These are phyloP conservation scores for Monosporascus ibericus DNA, from an alignment of 2,329 filamentous ascomycete species.

Conservation along the genomic window DNA sequence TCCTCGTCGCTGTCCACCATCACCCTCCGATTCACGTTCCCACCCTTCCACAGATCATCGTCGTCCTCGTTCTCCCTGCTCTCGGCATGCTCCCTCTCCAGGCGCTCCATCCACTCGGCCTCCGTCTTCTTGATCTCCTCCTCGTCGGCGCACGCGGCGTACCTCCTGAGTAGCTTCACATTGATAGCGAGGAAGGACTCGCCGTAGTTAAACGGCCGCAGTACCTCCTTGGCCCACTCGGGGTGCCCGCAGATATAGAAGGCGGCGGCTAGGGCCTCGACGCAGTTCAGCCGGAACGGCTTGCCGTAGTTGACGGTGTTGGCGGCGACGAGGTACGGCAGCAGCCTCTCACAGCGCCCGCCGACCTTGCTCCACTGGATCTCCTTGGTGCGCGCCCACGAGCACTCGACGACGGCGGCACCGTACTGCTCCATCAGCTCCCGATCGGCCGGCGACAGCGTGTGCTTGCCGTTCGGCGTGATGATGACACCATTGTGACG, in stretches of 20 bases:
- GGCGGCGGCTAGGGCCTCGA: slow-evolving; percentile 86
- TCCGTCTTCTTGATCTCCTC: slow-evolving; percentile 79
- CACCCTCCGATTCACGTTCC: slow-evolving; percentile 71
- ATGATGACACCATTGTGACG: slow-evolving; percentile 90
- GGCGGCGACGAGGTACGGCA: slow-evolving; percentile 93
- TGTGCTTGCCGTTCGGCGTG: slow-evolving; percentile 85
- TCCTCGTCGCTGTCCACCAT: slow-evolving; percentile 45
- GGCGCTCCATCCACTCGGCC: slow-evolving; percentile 78
- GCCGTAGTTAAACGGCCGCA: slow-evolving; percentile 85
- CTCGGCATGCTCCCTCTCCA: slow-evolving; percentile 84
- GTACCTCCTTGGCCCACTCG: slow-evolving; percentile 82
- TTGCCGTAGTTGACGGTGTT: slow-evolving; percentile 97
- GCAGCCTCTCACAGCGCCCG: slow-evolving; percentile 81
- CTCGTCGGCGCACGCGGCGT: slow-evolving; percentile 77
- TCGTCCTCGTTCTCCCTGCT: slow-evolving; percentile 62
- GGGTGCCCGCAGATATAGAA: slow-evolving; percentile 88
- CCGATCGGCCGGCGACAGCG: slow-evolving; percentile 76
- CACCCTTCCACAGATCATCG: slow-evolving; percentile 82
- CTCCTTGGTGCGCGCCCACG: slow-evolving; percentile 88
- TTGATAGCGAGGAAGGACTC: slow-evolving; percentile 89
- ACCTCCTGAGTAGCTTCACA: slow-evolving; percentile 69
- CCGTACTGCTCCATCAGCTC: slow-evolving; percentile 81
- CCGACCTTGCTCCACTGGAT: slow-evolving; percentile 89
- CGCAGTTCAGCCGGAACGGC: slow-evolving; percentile 92
- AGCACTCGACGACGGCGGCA: slow-evolving; percentile 93